Evolutionary conservation across 805 yeast species (phyloP).

Genomic region (Suhomyces kilbournensis): DNA sequence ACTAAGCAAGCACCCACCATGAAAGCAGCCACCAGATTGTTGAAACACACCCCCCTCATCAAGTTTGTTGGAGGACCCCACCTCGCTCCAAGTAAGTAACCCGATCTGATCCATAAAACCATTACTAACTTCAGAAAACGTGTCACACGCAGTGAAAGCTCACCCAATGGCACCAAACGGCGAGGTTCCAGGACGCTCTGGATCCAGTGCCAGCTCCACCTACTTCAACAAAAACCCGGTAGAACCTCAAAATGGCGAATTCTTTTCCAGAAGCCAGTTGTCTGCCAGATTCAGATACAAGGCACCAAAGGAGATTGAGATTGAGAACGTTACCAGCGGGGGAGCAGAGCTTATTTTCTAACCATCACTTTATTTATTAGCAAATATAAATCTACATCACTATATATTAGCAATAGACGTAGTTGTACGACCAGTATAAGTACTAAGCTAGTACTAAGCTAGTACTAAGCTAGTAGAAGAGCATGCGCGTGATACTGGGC

Average conservation of each 20-base stretch:
- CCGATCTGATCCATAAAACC: too few species aligned
- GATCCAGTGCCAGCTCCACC: conserved; percentile 9
- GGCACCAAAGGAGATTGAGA: conserved; percentile 61
- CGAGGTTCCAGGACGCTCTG: conserved; percentile 29
- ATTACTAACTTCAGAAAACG: conserved; percentile 12
- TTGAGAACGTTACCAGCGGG: conserved; percentile 75
- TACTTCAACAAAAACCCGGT: conserved; percentile 33
- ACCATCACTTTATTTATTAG: too few species aligned
- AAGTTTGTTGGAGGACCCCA: conserved; percentile 86
- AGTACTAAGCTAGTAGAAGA: too few species aligned
- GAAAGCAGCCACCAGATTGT: conserved; percentile 32
- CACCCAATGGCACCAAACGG: conserved; percentile 47
- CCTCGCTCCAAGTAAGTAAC: conserved; percentile 45
- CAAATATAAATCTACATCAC: too few species aligned
- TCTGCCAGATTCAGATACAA: conserved; percentile 74
- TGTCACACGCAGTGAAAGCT: conserved; percentile 24
- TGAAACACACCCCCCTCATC: conserved; percentile 65
- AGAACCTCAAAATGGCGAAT: conserved; percentile 40
- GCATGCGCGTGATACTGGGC: too few species aligned
- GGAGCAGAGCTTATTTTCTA: conserved; percentile 67
- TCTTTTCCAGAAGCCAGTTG: conserved; percentile 57
- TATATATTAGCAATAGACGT: too few species aligned
- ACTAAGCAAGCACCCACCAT: conserved; percentile 13
- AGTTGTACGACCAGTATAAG: too few species aligned
- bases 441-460: too few species aligned